Conservation (phyloP, 208 protist species). For the Leishmania guyanensis region DNA sequence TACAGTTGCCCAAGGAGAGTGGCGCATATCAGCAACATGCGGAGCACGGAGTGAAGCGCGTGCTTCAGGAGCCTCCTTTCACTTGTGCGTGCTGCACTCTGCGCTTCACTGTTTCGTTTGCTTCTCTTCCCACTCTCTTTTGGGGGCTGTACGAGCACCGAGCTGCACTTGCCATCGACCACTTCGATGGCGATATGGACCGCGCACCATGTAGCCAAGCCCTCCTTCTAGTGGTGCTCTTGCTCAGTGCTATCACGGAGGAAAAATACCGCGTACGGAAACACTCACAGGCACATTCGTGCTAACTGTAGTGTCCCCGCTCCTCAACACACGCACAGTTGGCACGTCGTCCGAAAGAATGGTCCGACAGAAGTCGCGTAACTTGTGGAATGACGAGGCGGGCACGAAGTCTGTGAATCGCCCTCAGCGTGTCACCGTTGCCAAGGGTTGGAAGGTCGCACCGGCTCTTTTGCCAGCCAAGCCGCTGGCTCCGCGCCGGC, state of each 20-base stretch:
- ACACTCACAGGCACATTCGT: not conserved
- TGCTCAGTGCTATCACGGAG: not conserved
- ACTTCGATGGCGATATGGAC: not conserved
- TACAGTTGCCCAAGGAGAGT: not conserved
- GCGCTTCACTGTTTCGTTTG: not conserved
- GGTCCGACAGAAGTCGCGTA: constrained; percentile 38
- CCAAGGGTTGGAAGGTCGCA: constrained; percentile 64
- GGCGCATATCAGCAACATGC: not conserved
- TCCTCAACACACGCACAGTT: not conserved
- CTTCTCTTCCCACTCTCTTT: not conserved
- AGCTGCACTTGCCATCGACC: not conserved
- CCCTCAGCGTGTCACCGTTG: constrained; percentile 48
- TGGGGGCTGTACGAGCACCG: not conserved
- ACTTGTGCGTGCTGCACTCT: not conserved
- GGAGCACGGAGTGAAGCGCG: not conserved
- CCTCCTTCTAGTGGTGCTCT: not conserved
- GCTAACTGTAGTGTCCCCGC: not conserved
- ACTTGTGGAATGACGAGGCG: constrained; percentile 63
- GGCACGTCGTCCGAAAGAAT: not conserved
- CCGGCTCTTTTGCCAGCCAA: constrained; percentile 68
- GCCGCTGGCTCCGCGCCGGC: constrained; percentile 57
- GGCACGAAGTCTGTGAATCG: constrained; percentile 53
- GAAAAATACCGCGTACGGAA: not conserved
- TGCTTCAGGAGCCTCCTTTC: not conserved
- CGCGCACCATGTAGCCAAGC: not conserved